These are phyloP conservation scores for Salix koriyanagi DNA, from an alignment of 345 rosid species.

Conservation along the genomic window DNA sequence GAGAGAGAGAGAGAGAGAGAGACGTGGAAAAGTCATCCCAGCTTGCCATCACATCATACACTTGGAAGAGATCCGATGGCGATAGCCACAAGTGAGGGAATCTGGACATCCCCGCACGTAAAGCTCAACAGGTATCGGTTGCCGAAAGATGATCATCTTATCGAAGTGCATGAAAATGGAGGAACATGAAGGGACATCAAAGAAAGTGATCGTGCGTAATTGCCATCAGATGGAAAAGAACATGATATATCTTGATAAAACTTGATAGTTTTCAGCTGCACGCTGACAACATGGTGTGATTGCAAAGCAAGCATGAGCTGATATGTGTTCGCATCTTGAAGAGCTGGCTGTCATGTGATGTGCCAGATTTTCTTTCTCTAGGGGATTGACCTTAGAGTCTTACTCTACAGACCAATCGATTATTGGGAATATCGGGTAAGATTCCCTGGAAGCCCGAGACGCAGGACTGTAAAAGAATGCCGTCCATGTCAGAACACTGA, in stretches of 20 bases:
- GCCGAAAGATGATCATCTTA: slow-evolving; percentile 18
- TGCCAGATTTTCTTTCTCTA: slow-evolving; percentile 4
- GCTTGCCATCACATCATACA: neutral
- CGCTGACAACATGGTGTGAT: neutral
- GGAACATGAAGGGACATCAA: slow-evolving; percentile 1
- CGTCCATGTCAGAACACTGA: slow-evolving; percentile 7
- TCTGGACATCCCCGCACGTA: neutral
- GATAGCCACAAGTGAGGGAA: neutral
- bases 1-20: no score
- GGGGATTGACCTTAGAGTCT: slow-evolving; percentile 9
- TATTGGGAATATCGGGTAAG: slow-evolving; percentile 4
- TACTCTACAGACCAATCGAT: slow-evolving; percentile 10
- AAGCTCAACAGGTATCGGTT: neutral
- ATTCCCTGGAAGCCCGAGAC: neutral
- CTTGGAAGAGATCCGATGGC: neutral
- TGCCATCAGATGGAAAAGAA: slow-evolving; percentile 10
- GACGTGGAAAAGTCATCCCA: neutral
- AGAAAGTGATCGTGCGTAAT: slow-evolving; percentile 18
- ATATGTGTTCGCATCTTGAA: slow-evolving; percentile 20
- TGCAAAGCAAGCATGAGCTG: slow-evolving; percentile 21
- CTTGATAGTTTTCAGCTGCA: neutral
- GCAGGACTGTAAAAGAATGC: neutral
- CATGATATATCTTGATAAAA: neutral
- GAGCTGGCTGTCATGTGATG: slow-evolving; percentile 24
- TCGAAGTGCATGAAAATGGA: slow-evolving; percentile 6